phyloP scores from a whole-genome alignment of 208 protist genomes.

The Trypanosoma lewisi region DNA sequence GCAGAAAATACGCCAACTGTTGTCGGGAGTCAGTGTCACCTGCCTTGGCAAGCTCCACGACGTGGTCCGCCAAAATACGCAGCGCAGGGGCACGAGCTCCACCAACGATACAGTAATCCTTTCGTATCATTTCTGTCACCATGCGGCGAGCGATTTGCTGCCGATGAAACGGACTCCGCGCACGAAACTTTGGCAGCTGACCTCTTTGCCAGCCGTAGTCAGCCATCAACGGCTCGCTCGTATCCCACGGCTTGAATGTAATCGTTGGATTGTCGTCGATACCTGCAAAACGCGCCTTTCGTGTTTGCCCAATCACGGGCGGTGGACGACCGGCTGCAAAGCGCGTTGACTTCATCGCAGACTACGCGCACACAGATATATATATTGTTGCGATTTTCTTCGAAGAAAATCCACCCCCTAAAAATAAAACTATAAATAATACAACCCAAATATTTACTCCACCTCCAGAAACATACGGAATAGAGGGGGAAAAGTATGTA shows the following conservation, averaged over 20 bases:
- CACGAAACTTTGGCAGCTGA: constrained; percentile 80
- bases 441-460: too few relatives aligned
- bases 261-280: constrained; percentile 88
- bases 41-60: constrained; percentile 85
- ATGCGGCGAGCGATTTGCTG: constrained; percentile 88
- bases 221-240: constrained; percentile 74
- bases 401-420: too few relatives aligned
- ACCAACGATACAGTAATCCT: constrained; percentile 88
- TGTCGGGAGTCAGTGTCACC: constrained; percentile 88
- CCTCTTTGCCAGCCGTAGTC: constrained; percentile 85
- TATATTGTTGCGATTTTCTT: too few relatives aligned
- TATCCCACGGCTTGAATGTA: constrained; percentile 67
- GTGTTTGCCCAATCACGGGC: constrained; percentile 65
- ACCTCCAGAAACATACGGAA: too few relatives aligned
- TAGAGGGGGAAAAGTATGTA: too few relatives aligned
- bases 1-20: constrained; percentile 86
- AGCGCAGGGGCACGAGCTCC: constrained; percentile 79
- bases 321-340: constrained; percentile 41
- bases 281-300: constrained; percentile 67
- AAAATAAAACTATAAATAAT: too few relatives aligned
- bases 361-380: neutral
- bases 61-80: constrained; percentile 87
- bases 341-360: constrained; percentile 18
- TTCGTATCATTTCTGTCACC: constrained; percentile 89
- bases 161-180: constrained; percentile 79